Base-by-base conservation (phyloP, 2,329 filamentous ascomycete genomes). In the Claviceps sorghi region DNA sequence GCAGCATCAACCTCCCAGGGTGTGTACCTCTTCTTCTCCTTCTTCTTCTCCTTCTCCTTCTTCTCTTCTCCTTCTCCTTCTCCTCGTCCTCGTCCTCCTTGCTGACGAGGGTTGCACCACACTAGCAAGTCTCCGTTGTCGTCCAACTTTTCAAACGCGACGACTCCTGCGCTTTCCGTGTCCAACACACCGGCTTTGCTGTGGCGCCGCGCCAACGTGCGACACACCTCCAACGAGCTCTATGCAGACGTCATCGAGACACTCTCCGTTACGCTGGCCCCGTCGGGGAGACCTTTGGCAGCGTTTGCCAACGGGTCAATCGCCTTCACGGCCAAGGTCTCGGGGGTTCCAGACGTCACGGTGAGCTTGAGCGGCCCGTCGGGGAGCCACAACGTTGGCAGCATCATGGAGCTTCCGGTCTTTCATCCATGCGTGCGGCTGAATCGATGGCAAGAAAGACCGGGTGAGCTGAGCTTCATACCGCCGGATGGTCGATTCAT, bases 191-290 rank as follows among this genome's bases (percentile, higher is more conserved):
- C 78, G 0, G 74, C 79, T 8, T 61, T 97, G 42, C 90, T 90
- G 1, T 98, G 93, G 93, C 80, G 93, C 56, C 78, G 89, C 55
- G 82, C 88, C 41, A 95, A 95, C 62, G 93, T 98, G 51, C 79
- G 90, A 17, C 93, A 98, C 67, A 97, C 91, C 4, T 95, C 87
- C 52, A 98, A 97, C 68, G 93, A 98, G 67, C 76, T 98, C 59
- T 97, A 97, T 65, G 91, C 95, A 53, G 93, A 98, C 65, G 82
- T 98, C 13, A 82, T 98, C 55, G 93, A 98, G 71, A 88, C 87
- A 1, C 74, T 98, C 0, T 80, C 83, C 1, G 88, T 96, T 42
- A 95, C 86, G 0, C 77, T 97, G 43, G 89, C 93, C 0, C 93
- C 93, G 0, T 96, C 90, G 0, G 93, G 93, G 4, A 78, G 89